phyloP scores from a whole-genome alignment of 164 flowering plant species.

The Cinnamomum chago region DNA sequence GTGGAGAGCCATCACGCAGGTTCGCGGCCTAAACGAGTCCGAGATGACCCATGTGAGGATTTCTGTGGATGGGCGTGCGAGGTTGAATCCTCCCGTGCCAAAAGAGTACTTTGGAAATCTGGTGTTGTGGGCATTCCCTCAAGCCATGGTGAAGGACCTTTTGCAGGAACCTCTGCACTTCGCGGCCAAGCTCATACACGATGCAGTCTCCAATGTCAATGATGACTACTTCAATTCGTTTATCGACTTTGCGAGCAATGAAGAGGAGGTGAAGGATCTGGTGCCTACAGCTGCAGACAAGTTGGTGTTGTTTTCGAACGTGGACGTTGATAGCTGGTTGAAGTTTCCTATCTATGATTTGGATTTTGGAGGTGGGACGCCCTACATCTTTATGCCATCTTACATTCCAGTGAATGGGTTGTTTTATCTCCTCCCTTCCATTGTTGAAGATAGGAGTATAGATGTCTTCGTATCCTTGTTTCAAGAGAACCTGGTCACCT shows the following conservation, averaged over 20 bases:
- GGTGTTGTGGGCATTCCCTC: constrained; percentile 37
- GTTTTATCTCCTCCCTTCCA: constrained; percentile 30
- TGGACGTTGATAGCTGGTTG: constrained; percentile 36
- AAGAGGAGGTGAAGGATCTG: constrained; percentile 20
- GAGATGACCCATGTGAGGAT: constrained; percentile 24
- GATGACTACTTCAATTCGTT: constrained; percentile 17
- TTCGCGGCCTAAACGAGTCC: constrained; percentile 11
- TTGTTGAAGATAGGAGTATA: constrained; percentile 16
- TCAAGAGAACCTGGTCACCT: constrained; percentile 11
- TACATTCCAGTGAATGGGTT: constrained; percentile 26
- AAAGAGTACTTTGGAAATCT: not conserved
- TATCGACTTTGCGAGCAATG: constrained; percentile 6
- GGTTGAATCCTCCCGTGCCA: constrained; percentile 9
- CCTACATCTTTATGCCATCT: constrained; percentile 8
- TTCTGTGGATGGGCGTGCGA: constrained; percentile 27
- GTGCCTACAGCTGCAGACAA: constrained; percentile 20
- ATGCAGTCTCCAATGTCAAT: constrained; percentile 21
- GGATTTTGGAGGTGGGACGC: constrained; percentile 33
- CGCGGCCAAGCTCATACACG: constrained; percentile 28
- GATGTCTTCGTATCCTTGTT: constrained; percentile 15
- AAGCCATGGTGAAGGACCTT: constrained; percentile 26
- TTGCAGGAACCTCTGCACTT: constrained; percentile 16
- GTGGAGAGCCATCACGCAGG: constrained; percentile 28
- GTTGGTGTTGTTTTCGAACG: constrained; percentile 14
- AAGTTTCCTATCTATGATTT: constrained; percentile 31